Evolutionary conservation across 495 filamentous ascomycete species (phyloP), one percentile per base, ranked within the genome.

Genomic region (Cladorrhinum samala): DNA sequence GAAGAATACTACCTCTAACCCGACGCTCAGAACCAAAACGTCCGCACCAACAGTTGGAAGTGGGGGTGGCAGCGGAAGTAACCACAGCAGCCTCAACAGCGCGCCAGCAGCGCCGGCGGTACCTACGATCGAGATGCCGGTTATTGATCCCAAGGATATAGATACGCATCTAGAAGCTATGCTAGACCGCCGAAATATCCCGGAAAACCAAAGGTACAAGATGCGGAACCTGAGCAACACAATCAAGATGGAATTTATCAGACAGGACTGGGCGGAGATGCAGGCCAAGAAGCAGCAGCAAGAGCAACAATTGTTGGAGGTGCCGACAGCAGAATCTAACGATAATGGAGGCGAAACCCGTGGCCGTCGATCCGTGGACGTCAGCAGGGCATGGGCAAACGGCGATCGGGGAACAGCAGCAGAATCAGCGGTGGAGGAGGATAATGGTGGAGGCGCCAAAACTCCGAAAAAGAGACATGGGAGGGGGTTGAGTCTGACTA

Each of bases 221-320:
- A 96, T 98, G 89, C 82, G 93, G 24, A 89, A 82, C 25, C 73
- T 98, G 46, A 88, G 89, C 50, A 81, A 85, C 50, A 87, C 86
- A 23, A 89, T 98, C 69, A 98, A 98, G 70, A 86, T 86, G 56
- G 91, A 98, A 55, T 95, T 98, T 57, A 89, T 97, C 60, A 81
- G 85, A 54, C 89, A 95, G 62, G 87, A 96, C 62, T 86, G 83
- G 70, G 81, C 83, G 0, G 85, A 87, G 57, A 84, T 72, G 44
- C 73, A 72, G 41, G 73, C 72, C 21, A 67, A 67, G 19, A 60
- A 65, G 48, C 61, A 65, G 36, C 60, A 47, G n/a, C 20, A 33
- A 25, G 45, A 6, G 2, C 20, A 16, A 20, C n/a, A n/a, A n/a
- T n/a, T n/a, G n/a, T n/a, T n/a, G n/a, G n/a, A n/a, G n/a, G n/a